Percentiles rank a stretch among this genome's conserved stretches.
phyloP scores from a whole-genome alignment of 805 yeast genomes.

The Vanderwaltozyma polyspora region DNA sequence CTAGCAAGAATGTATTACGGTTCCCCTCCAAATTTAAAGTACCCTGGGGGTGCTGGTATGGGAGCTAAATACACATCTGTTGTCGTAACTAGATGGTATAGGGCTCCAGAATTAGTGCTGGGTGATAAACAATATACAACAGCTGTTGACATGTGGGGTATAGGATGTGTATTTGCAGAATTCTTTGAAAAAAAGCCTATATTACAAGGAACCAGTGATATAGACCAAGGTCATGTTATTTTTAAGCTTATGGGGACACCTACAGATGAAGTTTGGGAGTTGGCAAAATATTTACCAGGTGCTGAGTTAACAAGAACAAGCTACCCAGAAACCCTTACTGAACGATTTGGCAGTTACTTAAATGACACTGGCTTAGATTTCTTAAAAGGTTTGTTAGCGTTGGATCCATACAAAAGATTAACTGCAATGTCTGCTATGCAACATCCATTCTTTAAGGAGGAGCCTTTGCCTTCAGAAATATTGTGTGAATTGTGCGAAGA shows the following conservation, averaged over 20 bases:
- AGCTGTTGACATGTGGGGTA: slow-evolving; percentile 96
- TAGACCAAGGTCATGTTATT: slow-evolving; percentile 76
- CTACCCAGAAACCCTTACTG: slow-evolving; percentile 34
- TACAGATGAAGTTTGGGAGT: slow-evolving; percentile 46
- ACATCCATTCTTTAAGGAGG: slow-evolving; percentile 55
- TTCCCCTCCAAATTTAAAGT: slow-evolving; percentile 38
- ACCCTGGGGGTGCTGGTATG: slow-evolving; percentile 34
- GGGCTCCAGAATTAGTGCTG: slow-evolving; percentile 86
- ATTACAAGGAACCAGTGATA: slow-evolving; percentile 72
- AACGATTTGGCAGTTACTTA: slow-evolving; percentile 36
- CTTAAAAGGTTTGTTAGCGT: slow-evolving; percentile 46
- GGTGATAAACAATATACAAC: slow-evolving; percentile 84
- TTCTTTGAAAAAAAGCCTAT: slow-evolving; percentile 74
- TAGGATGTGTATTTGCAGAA: slow-evolving; percentile 93
- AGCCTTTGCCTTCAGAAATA: slow-evolving; percentile 54
- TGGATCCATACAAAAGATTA: slow-evolving; percentile 63
- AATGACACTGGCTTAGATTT: slow-evolving; percentile 38
- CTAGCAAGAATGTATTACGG: slow-evolving; percentile 71
- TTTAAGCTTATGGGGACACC: slow-evolving; percentile 82
- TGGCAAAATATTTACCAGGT: slow-evolving; percentile 45
- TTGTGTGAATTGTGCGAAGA: slow-evolving; percentile 64
- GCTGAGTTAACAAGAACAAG: slow-evolving; percentile 29
- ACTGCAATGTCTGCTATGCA: slow-evolving; percentile 72
- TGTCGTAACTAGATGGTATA: slow-evolving; percentile 95
- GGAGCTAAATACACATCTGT: slow-evolving; percentile 42